Conservation (phyloP, 495 filamentous ascomycete genomes). For the Aspergillus asperescens region DNA sequence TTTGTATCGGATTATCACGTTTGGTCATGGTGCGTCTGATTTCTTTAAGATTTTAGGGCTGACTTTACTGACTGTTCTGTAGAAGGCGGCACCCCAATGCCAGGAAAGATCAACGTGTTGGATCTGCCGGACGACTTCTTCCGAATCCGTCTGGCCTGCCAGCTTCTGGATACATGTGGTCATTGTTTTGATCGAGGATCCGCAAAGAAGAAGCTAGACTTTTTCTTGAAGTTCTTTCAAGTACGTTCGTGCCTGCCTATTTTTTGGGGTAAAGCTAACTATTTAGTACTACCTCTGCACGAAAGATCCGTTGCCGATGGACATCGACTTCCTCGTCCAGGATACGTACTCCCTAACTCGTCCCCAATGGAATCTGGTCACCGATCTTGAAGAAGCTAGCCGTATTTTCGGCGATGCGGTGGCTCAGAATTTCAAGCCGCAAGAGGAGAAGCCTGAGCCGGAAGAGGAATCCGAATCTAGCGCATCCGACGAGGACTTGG, state of each 20-base stretch:
- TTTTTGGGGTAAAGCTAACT: background rate
- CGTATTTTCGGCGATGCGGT: conserved; percentile 82
- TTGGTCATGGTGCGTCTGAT: conserved; percentile 66
- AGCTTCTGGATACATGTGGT: conserved; percentile 89
- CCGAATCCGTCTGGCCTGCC: conserved; percentile 82
- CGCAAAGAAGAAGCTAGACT: conserved; percentile 95
- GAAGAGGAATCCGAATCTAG: conserved; percentile 62
- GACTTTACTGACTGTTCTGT: conserved; percentile 3
- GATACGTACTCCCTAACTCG: conserved; percentile 79
- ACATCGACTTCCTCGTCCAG: conserved; percentile 93
- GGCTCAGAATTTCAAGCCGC: conserved; percentile 77
- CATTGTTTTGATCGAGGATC: conserved; percentile 92
- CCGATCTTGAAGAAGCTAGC: conserved; percentile 75
- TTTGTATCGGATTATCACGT: conserved; percentile 88
- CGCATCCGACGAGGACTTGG: conserved; percentile 59
- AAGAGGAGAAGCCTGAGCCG: conserved; percentile 63
- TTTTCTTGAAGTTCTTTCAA: conserved; percentile 95
- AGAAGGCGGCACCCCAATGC: conserved; percentile 73
- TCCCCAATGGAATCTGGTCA: conserved; percentile 85
- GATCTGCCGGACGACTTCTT: conserved; percentile 96
- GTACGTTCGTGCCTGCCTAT: conserved; percentile 26
- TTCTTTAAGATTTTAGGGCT: background rate
- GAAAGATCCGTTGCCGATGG: conserved; percentile 93
- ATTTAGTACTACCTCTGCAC: conserved; percentile 82
- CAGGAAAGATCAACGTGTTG: conserved; percentile 65